Evolutionary conservation across 768 basidiomycete genomes (phyloP).

Genomic region (Albatrellus ellisii): DNA sequence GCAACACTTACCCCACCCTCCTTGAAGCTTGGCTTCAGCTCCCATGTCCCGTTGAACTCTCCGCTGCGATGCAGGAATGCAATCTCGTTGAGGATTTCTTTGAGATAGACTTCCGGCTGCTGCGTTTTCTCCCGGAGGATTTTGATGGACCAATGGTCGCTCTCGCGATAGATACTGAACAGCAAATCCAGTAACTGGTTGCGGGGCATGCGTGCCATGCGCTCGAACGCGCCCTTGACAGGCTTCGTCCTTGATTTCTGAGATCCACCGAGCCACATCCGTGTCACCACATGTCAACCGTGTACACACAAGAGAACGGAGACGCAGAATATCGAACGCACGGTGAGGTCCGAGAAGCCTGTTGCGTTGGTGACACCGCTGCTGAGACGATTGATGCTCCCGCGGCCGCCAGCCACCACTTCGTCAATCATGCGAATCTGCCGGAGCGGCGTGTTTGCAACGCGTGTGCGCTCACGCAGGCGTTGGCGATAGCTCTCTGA

Average conservation of each 20-base stretch:
- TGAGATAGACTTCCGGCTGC: constrained; percentile 80
- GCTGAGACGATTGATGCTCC: constrained; percentile 66
- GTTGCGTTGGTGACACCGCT: constrained; percentile 56
- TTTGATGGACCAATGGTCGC: constrained; percentile 73
- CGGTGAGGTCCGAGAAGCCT: constrained; percentile 53
- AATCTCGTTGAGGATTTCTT: constrained; percentile 68
- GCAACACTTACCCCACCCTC: constrained; percentile 39
- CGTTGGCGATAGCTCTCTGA: constrained; percentile 56
- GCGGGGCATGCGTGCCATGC: constrained; percentile 83
- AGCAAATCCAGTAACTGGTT: constrained; percentile 81
- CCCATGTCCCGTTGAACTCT: constrained; percentile 71
- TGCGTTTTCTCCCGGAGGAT: constrained; percentile 66
- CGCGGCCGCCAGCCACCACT: constrained; percentile 53
- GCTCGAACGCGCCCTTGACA: constrained; percentile 64
- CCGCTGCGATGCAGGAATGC: constrained; percentile 69
- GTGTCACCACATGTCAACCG: no score
- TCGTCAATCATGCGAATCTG: constrained; percentile 69
- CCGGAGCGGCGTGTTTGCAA: constrained; percentile 52
- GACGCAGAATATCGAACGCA: constrained; percentile 23
- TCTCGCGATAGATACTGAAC: constrained; percentile 65
- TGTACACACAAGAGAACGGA: constrained; percentile 4
- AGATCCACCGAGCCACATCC: constrained; percentile 11
- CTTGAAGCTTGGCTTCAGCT: constrained; percentile 63
- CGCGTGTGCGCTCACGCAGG: constrained; percentile 52
- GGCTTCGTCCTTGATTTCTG: constrained; percentile 59